Conservation (phyloP, 352 stramenopile genomes). For the Phytophthora pinifolia region DNA sequence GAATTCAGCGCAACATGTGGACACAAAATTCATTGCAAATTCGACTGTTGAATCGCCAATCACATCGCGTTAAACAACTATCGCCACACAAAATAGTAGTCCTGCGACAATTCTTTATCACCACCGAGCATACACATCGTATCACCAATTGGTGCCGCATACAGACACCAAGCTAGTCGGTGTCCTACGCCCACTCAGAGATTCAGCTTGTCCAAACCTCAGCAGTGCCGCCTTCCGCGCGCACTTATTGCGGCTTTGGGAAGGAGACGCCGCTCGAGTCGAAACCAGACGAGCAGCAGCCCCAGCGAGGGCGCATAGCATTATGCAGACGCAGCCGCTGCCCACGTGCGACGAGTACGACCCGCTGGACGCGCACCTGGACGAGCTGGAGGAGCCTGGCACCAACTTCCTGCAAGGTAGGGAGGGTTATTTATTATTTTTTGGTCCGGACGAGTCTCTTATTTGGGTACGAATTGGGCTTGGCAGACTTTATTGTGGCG, state of each 20-base stretch:
- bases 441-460: slow-evolving; percentile 1
- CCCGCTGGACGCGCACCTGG: slow-evolving; percentile 65
- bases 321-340: slow-evolving; percentile 57
- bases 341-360: slow-evolving; percentile 67
- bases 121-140: background rate
- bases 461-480: slow-evolving; percentile 9
- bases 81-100: slow-evolving; percentile 5
- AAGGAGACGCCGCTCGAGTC: slow-evolving; percentile 8
- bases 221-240: slow-evolving; percentile 18
- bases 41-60: too few species aligned
- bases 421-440: background rate
- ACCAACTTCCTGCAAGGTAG: slow-evolving; percentile 68
- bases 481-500: slow-evolving; percentile 47
- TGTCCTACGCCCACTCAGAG: slow-evolving; percentile 21
- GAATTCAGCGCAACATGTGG: too few species aligned
- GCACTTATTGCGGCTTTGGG: slow-evolving; percentile 28
- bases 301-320: slow-evolving; percentile 9
- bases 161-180: slow-evolving; percentile 5
- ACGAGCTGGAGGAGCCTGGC: slow-evolving; percentile 70
- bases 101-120: slow-evolving; percentile 8
- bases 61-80: background rate
- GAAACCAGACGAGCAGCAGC: background rate
- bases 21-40: too few species aligned
- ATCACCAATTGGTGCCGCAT: background rate
- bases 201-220: slow-evolving; percentile 44